Percentiles rank a stretch among this genome's conserved stretches.
Evolutionary conservation across 208 protist species (phyloP).

Genomic region (Wallacemonas sp.): DNA sequence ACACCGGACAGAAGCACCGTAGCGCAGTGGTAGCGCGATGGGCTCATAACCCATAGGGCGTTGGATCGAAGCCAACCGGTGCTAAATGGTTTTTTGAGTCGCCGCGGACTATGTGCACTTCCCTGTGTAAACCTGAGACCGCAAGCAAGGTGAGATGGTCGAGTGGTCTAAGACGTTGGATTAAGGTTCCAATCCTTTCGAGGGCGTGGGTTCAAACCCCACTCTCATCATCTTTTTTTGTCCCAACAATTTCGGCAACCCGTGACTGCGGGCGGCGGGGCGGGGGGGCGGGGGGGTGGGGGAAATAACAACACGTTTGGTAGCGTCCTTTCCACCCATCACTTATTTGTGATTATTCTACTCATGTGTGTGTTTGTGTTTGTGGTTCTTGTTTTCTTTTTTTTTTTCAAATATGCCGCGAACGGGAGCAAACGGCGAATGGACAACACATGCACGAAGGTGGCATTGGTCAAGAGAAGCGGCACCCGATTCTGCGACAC

Average conservation of each 20-base stretch:
- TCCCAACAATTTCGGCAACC: not conserved
- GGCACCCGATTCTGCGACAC: too few relatives aligned
- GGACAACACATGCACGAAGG: too few relatives aligned
- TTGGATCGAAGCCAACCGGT: constrained; percentile 95
- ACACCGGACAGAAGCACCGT: constrained; percentile 61
- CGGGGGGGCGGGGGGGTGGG: too few relatives aligned
- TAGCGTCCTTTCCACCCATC: too few relatives aligned
- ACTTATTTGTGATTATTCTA: too few relatives aligned
- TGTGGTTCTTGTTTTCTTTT: too few relatives aligned
- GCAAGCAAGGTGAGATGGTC: constrained; percentile 26
- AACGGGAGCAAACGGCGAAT: too few relatives aligned
- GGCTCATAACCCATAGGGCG: constrained; percentile 95
- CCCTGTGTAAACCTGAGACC: not conserved
- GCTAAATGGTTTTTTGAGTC: constrained; percentile 70
- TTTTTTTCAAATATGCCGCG: too few relatives aligned
- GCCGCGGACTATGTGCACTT: not conserved
- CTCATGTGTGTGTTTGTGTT: too few relatives aligned
- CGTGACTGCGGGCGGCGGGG: too few relatives aligned
- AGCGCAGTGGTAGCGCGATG: constrained; percentile 94
- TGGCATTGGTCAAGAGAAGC: too few relatives aligned
- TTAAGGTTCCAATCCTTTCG: constrained; percentile 40
- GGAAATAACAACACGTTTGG: too few relatives aligned
- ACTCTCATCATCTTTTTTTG: constrained; percentile 18
- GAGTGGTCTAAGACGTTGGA: constrained; percentile 40
- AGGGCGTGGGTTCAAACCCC: constrained; percentile 20